phyloP scores from a whole-genome alignment of 177 flowering plant genomes.

The Vitis hybrid region DNA sequence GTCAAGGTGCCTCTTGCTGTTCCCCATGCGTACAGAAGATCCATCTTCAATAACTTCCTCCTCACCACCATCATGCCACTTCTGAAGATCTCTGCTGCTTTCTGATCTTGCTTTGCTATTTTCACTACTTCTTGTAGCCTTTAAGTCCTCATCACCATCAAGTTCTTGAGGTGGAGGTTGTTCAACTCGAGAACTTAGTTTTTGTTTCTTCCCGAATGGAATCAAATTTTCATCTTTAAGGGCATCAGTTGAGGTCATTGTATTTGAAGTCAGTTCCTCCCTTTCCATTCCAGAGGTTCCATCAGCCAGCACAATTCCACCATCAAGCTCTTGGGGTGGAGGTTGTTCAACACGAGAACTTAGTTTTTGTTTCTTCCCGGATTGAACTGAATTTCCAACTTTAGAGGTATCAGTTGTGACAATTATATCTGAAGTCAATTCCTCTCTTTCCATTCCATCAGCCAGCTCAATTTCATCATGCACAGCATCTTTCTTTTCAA shows the following conservation, averaged over 20 bases:
- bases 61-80: constrained; percentile 53
- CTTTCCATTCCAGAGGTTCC: constrained; percentile 38
- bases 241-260: constrained; percentile 17
- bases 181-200: constrained; percentile 32
- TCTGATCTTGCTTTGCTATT: constrained; percentile 80
- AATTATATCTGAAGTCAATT: constrained; percentile 25
- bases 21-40: constrained; percentile 32
- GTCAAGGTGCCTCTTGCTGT: constrained; percentile 38
- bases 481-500: constrained; percentile 33
- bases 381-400: constrained; percentile 30
- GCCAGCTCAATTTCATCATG: constrained; percentile 35
- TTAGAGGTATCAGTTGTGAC: constrained; percentile 19
- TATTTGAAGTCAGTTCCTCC: constrained; percentile 39
- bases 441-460: constrained; percentile 51
- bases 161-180: constrained; percentile 30
- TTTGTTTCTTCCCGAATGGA: constrained; percentile 39
- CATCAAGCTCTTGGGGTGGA: constrained; percentile 39
- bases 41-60: constrained; percentile 77
- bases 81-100: constrained; percentile 65
- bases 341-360: constrained; percentile 32
- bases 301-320: constrained; percentile 33
- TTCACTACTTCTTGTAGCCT: constrained; percentile 69
- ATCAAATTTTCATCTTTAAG: constrained; percentile 28
- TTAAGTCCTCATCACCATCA: constrained; percentile 61
- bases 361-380: constrained; percentile 42